Conservation (phyloP, 441 rosid species). For the Populus hybrid region DNA sequence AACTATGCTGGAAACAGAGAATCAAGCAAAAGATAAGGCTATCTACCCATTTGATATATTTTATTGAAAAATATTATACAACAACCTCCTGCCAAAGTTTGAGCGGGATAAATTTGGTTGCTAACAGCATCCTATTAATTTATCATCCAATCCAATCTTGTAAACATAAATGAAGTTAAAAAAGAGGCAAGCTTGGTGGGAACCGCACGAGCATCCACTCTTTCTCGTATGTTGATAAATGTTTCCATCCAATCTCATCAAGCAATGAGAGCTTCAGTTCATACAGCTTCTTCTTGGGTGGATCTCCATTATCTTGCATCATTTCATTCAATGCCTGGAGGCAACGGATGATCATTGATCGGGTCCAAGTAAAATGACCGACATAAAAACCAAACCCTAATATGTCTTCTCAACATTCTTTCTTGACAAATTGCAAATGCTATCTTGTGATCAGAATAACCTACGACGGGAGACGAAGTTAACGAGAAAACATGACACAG, state of each 20-base stretch:
- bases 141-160: background rate
- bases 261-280: slow-evolving; percentile 74
- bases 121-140: too few species aligned
- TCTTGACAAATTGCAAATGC: background rate
- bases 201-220: slow-evolving; percentile 94
- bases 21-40: too few species aligned
- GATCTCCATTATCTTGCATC: slow-evolving; percentile 73
- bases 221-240: slow-evolving; percentile 62
- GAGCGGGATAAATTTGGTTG: too few species aligned
- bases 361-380: background rate
- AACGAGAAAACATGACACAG: background rate
- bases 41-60: too few species aligned
- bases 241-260: slow-evolving; percentile 81
- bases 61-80: too few species aligned
- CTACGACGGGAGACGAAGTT: background rate
- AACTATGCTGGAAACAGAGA: too few species aligned
- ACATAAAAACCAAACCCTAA: background rate
- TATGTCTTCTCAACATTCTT: background rate
- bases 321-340: slow-evolving; percentile 68
- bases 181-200: slow-evolving; percentile 73
- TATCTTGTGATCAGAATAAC: background rate
- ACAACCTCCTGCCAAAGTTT: too few species aligned
- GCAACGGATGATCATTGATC: background rate
- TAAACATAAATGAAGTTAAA: slow-evolving; percentile 28
- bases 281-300: slow-evolving; percentile 72